Base-by-base conservation (phyloP, 371 early-diverging fungal species). In the Rhizopus stolonifer region DNA sequence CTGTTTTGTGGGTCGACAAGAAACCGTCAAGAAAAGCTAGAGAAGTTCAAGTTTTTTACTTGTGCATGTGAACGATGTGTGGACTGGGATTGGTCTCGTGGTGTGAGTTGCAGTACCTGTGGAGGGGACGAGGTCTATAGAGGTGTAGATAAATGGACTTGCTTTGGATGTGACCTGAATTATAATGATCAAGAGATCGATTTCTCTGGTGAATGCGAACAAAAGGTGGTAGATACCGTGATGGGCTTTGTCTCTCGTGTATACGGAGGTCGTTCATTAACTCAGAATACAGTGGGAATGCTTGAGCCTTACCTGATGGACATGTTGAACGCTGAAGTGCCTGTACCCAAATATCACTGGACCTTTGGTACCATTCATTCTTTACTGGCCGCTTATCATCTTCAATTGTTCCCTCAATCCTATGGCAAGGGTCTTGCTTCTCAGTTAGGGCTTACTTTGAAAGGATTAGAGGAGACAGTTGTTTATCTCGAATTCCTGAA, bases 391-490 rank as follows among this genome's bases (percentile, higher is more conserved):
- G 32, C 53, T 9, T 77, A 73, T 24, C 77, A 77, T 44, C 64
- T 77, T 7, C 26, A 44, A 0, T 48, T 77, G 3, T 73, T 77
- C 29, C 68, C 72, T 26, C 57, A 56, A 19, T 56, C 65, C 0
- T 77, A 71, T 52, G 74, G 77, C 46, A 71, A 65, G 33, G 77
- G 74, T 0, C 42, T 77, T n/a, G 74, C 74, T 0, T 47, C 53
- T 18, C 69, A 58, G n/a, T 40, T 73, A 6, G 74, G 68, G 2
- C 53, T 69, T 58, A 50, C 54, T 1, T 48, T 32, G 2, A 61
- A 64, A 23, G 77, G 77, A 14, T 43, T 77, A 13, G 48, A 65
- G 23, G 77, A 77, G 54, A 64, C 74, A 0, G 43, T 46, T 17
- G 49, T 59, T 3, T 77, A 73, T 46, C 24, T 77, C 7, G 56